These are phyloP conservation scores for Pseudotsuga menziesii DNA, from an alignment of 75 land plant genomes.

Conservation along the genomic window DNA sequence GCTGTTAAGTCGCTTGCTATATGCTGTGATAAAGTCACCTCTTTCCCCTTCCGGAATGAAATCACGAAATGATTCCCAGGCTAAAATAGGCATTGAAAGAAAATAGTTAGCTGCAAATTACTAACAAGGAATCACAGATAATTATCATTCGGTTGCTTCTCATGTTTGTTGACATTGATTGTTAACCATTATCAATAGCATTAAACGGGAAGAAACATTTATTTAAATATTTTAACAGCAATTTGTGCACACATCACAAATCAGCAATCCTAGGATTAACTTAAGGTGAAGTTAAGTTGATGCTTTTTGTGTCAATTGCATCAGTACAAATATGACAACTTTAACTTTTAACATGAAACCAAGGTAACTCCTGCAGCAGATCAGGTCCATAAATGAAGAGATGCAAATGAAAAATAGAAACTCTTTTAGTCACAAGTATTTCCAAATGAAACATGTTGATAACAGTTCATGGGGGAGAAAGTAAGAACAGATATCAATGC, in stretches of 20 bases:
- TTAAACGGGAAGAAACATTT: neutral
- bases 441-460: no score
- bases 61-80: constrained; percentile 95
- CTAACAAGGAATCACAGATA: neutral
- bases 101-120: constrained; percentile 6
- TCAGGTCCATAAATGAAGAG: no score
- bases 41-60: constrained; percentile 89
- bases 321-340: no score
- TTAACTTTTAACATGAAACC: no score
- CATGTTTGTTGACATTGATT: no score
- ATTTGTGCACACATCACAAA: neutral
- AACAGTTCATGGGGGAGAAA: no score
- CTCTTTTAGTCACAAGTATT: no score
- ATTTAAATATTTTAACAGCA: neutral
- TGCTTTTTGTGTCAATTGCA: neutral
- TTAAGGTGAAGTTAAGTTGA: neutral
- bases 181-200: neutral
- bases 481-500: no score
- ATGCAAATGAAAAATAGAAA: no score
- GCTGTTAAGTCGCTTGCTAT: constrained; percentile 75
- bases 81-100: constrained; percentile 28
- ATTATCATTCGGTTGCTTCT: neutral
- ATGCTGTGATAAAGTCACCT: constrained; percentile 62
- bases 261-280: neutral
- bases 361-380: no score